Conservation (phyloP, 345 rosid species). For the Arabidopsis arenosa region DNA sequence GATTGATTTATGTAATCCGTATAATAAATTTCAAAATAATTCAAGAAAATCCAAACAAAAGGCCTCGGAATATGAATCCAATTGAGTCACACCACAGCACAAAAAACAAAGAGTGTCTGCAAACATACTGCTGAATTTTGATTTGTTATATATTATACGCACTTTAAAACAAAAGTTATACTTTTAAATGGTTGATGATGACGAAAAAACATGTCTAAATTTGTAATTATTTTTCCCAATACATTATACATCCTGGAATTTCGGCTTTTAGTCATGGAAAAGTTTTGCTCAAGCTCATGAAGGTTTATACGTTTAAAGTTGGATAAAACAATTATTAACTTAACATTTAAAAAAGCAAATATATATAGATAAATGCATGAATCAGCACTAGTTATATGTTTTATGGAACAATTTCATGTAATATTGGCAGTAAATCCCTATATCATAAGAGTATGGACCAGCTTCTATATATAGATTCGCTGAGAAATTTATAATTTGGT, state of each 20-base stretch:
- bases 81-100: not conserved
- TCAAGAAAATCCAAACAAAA: not conserved
- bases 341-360: not conserved
- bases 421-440: slow-evolving; percentile 6
- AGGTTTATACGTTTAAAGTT: not conserved
- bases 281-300: not conserved
- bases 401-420: not conserved
- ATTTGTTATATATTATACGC: not conserved
- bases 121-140: not conserved
- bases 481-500: not conserved
- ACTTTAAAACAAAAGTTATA: not conserved
- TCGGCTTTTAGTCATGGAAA: not conserved
- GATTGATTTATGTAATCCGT: not conserved
- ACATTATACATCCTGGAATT: not conserved
- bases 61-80: not conserved
- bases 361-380: not conserved
- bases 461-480: not conserved
- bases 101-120: not conserved
- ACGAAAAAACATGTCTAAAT: not conserved
- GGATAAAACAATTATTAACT: not conserved
- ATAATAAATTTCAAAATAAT: not conserved
- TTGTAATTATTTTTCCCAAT: not conserved
- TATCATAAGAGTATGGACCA: not conserved
- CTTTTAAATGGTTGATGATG: not conserved
- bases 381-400: not conserved